Percentiles rank a stretch among this genome's conserved stretches.
Conservation (phyloP, 805 yeast species). For the Monosporozyma siamensis region DNA sequence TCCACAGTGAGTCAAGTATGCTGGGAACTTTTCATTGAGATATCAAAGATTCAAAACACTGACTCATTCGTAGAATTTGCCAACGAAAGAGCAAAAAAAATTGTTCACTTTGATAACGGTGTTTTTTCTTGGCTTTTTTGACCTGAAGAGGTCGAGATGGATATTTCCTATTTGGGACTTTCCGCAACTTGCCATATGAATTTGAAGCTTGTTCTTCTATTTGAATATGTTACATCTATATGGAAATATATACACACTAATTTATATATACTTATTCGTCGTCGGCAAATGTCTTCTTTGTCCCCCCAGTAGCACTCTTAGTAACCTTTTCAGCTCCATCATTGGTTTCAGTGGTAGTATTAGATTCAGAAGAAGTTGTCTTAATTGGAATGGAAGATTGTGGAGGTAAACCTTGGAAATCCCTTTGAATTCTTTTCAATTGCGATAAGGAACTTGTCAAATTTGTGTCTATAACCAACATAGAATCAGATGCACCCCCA, state of each 20-base stretch:
- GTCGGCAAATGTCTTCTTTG: slow-evolving; percentile 21
- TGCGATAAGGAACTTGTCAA: slow-evolving; percentile 39
- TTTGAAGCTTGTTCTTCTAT: neutral
- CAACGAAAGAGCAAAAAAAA: too few relatives aligned
- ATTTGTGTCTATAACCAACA: slow-evolving; percentile 19
- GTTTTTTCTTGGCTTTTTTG: too few relatives aligned
- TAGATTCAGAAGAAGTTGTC: neutral
- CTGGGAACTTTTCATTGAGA: too few relatives aligned
- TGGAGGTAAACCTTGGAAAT: slow-evolving; percentile 75
- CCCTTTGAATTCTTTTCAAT: slow-evolving; percentile 64
- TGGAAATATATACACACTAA: neutral
- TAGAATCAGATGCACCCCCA: too few relatives aligned
- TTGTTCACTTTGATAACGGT: too few relatives aligned
- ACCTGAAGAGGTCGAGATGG: too few relatives aligned
- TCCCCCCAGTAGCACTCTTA: slow-evolving; percentile 23
- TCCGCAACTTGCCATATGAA: too few relatives aligned
- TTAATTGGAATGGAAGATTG: slow-evolving; percentile 4
- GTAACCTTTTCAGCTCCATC: slow-evolving; percentile 10
- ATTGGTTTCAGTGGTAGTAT: neutral
- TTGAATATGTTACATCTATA: neutral
- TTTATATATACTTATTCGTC: neutral
- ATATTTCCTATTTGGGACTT: too few relatives aligned
- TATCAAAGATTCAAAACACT: too few relatives aligned
- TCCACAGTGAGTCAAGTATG: too few relatives aligned
- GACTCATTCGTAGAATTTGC: too few relatives aligned